A percentile compares a stretch with the other conserved stretches of the same genome.
phyloP scores from a whole-genome alignment of 2,329 filamentous ascomycete genomes.

The Thielaviopsis musarum region DNA sequence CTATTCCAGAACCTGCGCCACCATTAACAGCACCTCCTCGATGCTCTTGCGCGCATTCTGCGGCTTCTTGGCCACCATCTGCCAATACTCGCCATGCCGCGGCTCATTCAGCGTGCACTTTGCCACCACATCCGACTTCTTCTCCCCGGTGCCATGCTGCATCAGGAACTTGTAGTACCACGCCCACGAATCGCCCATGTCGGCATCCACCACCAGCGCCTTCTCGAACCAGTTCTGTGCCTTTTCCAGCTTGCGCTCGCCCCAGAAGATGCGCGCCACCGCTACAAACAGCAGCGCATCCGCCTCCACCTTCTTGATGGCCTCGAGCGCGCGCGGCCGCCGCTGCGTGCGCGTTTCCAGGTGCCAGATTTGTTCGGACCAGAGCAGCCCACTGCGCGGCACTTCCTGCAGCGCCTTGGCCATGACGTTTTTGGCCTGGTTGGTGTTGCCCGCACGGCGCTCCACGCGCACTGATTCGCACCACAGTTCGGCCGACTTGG shows the following conservation, averaged over 20 bases:
- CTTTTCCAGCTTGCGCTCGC: constrained; percentile 79
- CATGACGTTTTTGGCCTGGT: constrained; percentile 83
- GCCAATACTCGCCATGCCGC: constrained; percentile 85
- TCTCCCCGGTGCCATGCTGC: constrained; percentile 90
- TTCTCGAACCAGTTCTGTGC: constrained; percentile 97
- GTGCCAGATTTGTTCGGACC: constrained; percentile 91
- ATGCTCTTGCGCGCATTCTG: constrained; percentile 55
- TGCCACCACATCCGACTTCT: constrained; percentile 64
- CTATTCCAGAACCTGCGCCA: constrained; percentile 35
- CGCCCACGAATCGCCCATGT: constrained; percentile 85
- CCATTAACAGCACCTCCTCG: constrained; percentile 71
- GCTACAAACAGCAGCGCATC: constrained; percentile 80
- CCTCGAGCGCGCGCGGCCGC: constrained; percentile 79
- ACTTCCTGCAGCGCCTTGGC: constrained; percentile 84
- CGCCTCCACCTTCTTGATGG: constrained; percentile 92
- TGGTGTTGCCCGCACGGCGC: constrained; percentile 64
- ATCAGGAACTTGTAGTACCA: constrained; percentile 93
- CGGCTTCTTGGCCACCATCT: constrained; percentile 69
- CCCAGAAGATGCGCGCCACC: constrained; percentile 92
- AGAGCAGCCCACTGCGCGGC: constrained; percentile 71
- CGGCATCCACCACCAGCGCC: constrained; percentile 71
- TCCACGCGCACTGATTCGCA: constrained; percentile 89
- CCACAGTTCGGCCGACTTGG: constrained; percentile 73
- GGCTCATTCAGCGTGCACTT: constrained; percentile 78
- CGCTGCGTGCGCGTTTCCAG: constrained; percentile 83